Conservation (phyloP, 306 rosid genomes). For the Comarum palustre region DNA sequence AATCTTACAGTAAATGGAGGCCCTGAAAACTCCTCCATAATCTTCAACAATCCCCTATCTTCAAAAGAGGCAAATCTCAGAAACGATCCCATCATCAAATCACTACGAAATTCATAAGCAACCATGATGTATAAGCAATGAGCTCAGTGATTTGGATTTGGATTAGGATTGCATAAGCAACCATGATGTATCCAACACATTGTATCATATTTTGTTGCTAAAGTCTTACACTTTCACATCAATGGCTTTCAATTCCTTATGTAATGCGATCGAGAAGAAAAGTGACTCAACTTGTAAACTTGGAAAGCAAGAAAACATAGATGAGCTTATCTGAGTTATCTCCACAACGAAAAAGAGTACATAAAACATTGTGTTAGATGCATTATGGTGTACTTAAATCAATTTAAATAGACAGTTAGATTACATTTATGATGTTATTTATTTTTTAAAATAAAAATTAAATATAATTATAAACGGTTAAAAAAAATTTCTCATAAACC, state of each 20-base stretch:
- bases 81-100: not conserved
- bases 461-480: no score
- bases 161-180: not conserved
- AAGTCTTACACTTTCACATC: not conserved
- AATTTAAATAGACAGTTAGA: no score
- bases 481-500: no score
- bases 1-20: constrained; percentile 63
- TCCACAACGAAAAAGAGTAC: not conserved
- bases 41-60: constrained; percentile 84
- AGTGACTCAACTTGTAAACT: not conserved
- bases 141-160: not conserved
- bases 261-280: not conserved
- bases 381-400: no score
- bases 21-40: constrained; percentile 79
- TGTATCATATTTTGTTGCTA: not conserved
- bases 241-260: not conserved
- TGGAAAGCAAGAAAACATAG: not conserved
- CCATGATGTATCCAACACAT: not conserved
- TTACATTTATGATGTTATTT: no score
- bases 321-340: not conserved
- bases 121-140: no score
- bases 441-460: no score
- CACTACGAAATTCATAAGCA: no score
- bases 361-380: no score
- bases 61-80: constrained; percentile 16